Evolutionary conservation across 805 yeast genomes (phyloP), one percentile per base, ranked within the genome.

Genomic region (Wickerhamiella nectarea): DNA sequence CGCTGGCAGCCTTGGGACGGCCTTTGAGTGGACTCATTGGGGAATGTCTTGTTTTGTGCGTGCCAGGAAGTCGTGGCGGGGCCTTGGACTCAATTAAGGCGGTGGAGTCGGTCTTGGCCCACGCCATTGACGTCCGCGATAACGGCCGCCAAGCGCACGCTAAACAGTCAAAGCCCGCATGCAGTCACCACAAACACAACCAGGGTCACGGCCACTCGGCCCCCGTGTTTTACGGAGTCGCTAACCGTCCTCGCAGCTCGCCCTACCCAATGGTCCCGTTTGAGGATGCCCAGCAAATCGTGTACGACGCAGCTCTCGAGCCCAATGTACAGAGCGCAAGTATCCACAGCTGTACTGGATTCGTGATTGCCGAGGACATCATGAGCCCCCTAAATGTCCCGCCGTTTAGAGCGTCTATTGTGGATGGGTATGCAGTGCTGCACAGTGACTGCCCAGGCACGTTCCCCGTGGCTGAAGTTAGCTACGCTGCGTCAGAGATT

Each of bases 11-110:
- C 35, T 54, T 71, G 59, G 57, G 73, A 3, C 59, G 78, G 22
- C 75, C 75, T 1, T 69, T 68, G 4, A 74, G 75, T 2, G 78
- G 78, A 2, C 29, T 46, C 2, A 51, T 56, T 11, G 56, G 58
- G 21, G 53, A 60, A 18, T 47, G 67, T 0, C 48, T 72, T 34
- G 56, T 72, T 0, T 50, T 72, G 10, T 69, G 76, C 0, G 55
- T 72, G 3, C 78, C 78, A 0, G 78, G 78, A 0, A 70, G 75
- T 0, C 71, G 73, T 1, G 69, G 64, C 45, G 77, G 68, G 1
- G 70, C 72, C 0, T 48, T 47, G 1, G 76, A 72, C 51, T 69
- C 69, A 47, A 47, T 70, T 24, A 57, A 54, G 12, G 67, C 73
- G 0, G 46, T 72, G 9, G 36, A 62, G 1, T 55, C 50, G 1